These are phyloP conservation scores for Cyclotella distinguenda DNA, from an alignment of 108 stramenopile species.

Conservation along the genomic window DNA sequence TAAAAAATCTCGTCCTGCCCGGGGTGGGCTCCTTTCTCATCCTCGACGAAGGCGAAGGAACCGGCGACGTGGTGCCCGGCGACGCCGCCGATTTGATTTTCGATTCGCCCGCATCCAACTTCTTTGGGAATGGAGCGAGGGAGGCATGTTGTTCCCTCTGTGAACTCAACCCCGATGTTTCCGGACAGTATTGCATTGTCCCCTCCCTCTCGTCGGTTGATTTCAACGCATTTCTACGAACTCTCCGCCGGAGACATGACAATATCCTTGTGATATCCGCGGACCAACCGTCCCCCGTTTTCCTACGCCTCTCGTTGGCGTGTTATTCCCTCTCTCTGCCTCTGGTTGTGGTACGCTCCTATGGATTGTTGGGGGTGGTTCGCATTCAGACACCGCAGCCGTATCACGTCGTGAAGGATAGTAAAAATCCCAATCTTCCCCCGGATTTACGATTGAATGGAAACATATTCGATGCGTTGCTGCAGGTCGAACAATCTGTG, in stretches of 20 bases:
- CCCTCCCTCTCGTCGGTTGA: constrained; percentile 39
- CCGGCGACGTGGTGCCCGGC: constrained; percentile 15
- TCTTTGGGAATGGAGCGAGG: constrained; percentile 44
- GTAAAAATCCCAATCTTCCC: constrained; percentile 62
- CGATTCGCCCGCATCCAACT: constrained; percentile 53
- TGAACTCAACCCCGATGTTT: constrained; percentile 87
- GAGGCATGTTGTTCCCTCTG: constrained; percentile 39
- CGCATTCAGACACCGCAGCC: constrained; percentile 67
- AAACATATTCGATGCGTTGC: constrained; percentile 51
- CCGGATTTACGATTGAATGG: constrained; percentile 76
- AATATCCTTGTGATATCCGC: constrained; percentile 82
- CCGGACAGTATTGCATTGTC: constrained; percentile 50
- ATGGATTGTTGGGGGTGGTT: constrained; percentile 88
- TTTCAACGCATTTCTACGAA: constrained; percentile 22
- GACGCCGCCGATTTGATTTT: constrained; percentile 21
- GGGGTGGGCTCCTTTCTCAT: constrained; percentile 93
- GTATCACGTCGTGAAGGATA: constrained; percentile 61
- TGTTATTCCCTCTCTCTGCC: constrained; percentile 61
- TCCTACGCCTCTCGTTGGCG: constrained; percentile 56
- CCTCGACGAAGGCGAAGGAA: constrained; percentile 64
- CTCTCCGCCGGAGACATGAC: not conserved
- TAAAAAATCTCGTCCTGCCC: constrained; percentile 98
- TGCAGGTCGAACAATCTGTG: constrained; percentile 30
- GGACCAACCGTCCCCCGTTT: constrained; percentile 71
- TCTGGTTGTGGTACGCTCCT: constrained; percentile 75